Evolutionary conservation across 176 grass and related monocot genomes (phyloP).

Genomic region (Lolium perenne): DNA sequence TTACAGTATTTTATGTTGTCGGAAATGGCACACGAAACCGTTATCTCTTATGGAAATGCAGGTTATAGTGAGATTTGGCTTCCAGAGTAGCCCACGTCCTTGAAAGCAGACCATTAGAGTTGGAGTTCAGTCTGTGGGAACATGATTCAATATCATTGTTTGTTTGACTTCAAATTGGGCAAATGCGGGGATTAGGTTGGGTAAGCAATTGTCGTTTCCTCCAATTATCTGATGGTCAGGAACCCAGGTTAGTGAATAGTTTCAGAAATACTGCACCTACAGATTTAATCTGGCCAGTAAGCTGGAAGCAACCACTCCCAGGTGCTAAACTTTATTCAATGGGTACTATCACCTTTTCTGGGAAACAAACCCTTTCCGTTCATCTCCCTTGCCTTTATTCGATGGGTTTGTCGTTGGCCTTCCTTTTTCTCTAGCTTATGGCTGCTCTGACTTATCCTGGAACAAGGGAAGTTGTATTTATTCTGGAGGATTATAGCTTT

Average conservation of each 20-base stretch:
- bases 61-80: slow-evolving; percentile 56
- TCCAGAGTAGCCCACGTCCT: slow-evolving; percentile 38
- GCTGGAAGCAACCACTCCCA: slow-evolving; percentile 16
- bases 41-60: slow-evolving; percentile 65
- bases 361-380: not conserved
- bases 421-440: slow-evolving; percentile 36
- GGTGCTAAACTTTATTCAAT: slow-evolving; percentile 37
- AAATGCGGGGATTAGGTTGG: slow-evolving; percentile 51
- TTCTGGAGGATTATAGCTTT: slow-evolving; percentile 36
- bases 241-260: slow-evolving; percentile 61
- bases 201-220: slow-evolving; percentile 48
- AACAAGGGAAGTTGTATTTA: slow-evolving; percentile 21
- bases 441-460: slow-evolving; percentile 24
- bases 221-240: slow-evolving; percentile 44
- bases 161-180: slow-evolving; percentile 53
- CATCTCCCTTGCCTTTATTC: slow-evolving; percentile 29
- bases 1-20: slow-evolving; percentile 45
- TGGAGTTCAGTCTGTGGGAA: slow-evolving; percentile 51
- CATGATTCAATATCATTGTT: slow-evolving; percentile 41
- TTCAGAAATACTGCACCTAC: slow-evolving; percentile 33
- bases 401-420: slow-evolving; percentile 17
- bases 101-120: slow-evolving; percentile 53
- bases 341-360: not conserved
- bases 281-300: slow-evolving; percentile 35
- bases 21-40: slow-evolving; percentile 51